Evolutionary conservation across 495 filamentous ascomycete species (phyloP), one percentile per base, ranked within the genome.

Genomic region (Neurospora sublineolata): DNA sequence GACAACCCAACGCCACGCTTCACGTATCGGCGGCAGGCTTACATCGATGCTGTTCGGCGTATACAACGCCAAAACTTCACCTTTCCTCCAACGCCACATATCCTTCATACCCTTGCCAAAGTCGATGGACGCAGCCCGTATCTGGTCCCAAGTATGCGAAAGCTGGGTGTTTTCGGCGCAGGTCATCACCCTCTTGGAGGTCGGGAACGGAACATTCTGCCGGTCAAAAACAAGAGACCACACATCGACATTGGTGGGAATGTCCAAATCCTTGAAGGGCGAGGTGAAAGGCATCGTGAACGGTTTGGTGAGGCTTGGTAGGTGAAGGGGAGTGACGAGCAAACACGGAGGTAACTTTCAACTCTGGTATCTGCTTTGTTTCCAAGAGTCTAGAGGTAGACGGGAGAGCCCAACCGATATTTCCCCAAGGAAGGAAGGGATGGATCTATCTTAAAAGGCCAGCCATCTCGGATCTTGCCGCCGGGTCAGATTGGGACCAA

Each of bases 61-160:
- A 78, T 84, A 87, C 46, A 94, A 80, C 8, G 85, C 89, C 7
- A 95, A 80, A 6, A 92, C 89, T 77, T 94, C 93, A 72, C 93
- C 93, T 76, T 91, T 94, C 72, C 86, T 84, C 92, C 93, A 97
- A 64, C 89, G 84, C 84, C 87, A 97, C 38, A 84, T 75, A 14
- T 82, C 80, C 76, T 89, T 89, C 12, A 98, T 83, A 0, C 93
- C 95, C 68, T 89, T 88, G 36, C 93, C 95, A 76, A 98, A 96
- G 30, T 89, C 87, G 67, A 89, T 79, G 3, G 92, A 90, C 18
- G 87, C 86, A 41, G 82, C 82, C 72, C 87, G 89, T 37, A 92
- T 79, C 60, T 91, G 83, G n/a, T 84, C 82, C 82, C 87, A 95
- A 70, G 89, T 97, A 79, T 97, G 91, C 16, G 86, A 85, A 33